phyloP scores from a whole-genome alignment of 805 yeast genomes.

The Candida vartiovaarae region DNA sequence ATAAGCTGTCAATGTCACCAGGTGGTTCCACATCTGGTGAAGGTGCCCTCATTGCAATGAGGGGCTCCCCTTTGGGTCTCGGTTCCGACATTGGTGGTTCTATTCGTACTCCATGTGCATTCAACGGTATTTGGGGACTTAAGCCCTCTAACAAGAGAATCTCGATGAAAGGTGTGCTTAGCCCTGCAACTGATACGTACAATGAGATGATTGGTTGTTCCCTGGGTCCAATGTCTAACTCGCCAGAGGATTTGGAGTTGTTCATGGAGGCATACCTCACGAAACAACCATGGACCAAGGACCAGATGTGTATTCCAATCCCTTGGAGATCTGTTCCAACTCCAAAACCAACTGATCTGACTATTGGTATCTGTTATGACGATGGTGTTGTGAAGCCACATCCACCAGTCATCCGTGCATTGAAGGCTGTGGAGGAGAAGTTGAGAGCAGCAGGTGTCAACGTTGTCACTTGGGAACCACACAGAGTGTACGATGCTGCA shows the following conservation, averaged over 20 bases:
- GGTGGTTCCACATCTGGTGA: conserved; percentile 78
- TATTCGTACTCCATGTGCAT: conserved; percentile 63
- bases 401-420: conserved; percentile 55
- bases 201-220: conserved; percentile 55
- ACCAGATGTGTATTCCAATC: conserved; percentile 27
- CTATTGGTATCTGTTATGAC: conserved; percentile 56
- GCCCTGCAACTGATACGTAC: conserved; percentile 18
- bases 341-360: conserved; percentile 37
- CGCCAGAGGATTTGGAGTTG: conserved; percentile 58
- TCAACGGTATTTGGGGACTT: conserved; percentile 53
- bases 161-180: conserved; percentile 23
- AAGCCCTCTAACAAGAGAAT: conserved; percentile 56
- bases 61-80: conserved; percentile 54
- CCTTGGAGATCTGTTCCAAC: conserved; percentile 33
- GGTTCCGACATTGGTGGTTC: conserved; percentile 74
- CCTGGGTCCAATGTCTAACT: conserved; percentile 61
- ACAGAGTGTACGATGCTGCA: conserved; percentile 49
- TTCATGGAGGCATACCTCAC: conserved; percentile 50
- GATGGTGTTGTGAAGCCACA: conserved; percentile 62
- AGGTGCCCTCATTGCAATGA: conserved; percentile 53
- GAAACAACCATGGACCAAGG: conserved; percentile 51
- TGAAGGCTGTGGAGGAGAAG: conserved; percentile 46
- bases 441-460: conserved; percentile 53
- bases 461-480: conserved; percentile 49
- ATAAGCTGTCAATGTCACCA: conserved; percentile 48